Evolutionary conservation across 2,329 filamentous ascomycete species (phyloP).

Genomic region (Elsinoe ampelina): DNA sequence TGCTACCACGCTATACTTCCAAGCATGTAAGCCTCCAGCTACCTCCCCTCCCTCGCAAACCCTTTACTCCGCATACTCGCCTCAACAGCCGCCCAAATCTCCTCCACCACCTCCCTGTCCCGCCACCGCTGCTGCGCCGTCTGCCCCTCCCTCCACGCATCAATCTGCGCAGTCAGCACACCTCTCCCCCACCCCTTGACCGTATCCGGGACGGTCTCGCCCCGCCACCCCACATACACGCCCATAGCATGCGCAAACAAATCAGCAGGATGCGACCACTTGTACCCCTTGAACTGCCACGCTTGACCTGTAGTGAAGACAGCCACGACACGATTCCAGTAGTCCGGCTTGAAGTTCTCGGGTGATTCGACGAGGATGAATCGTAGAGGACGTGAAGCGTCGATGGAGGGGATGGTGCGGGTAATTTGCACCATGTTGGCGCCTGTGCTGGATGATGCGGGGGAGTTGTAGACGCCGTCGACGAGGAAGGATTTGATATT

Average conservation of each 20-base stretch:
- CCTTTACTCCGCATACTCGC: constrained; percentile 75
- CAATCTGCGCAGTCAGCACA: constrained; percentile 69
- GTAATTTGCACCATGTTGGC: constrained; percentile 79
- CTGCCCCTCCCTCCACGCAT: constrained; percentile 60
- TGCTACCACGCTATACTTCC: background rate
- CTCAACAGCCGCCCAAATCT: constrained; percentile 85
- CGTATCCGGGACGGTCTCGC: constrained; percentile 66
- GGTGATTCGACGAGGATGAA: constrained; percentile 94
- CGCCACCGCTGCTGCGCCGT: constrained; percentile 55
- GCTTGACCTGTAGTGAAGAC: constrained; percentile 96
- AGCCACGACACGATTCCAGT: constrained; percentile 90
- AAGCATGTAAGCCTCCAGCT: background rate
- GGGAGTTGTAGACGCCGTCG: constrained; percentile 68
- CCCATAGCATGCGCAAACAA: constrained; percentile 83
- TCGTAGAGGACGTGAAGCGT: constrained; percentile 63
- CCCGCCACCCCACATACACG: constrained; percentile 84
- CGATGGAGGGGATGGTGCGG: constrained; percentile 62
- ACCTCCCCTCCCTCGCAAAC: constrained; percentile 59
- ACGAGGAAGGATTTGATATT: constrained; percentile 95
- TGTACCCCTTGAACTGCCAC: constrained; percentile 99
- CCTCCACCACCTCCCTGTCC: constrained; percentile 86
- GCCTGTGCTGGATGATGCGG: constrained; percentile 48
- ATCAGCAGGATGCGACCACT: constrained; percentile 82
- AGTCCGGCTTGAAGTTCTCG: constrained; percentile 93
- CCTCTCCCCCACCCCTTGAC: constrained; percentile 79